Base-by-base conservation (phyloP, 345 rosid species). In the Brassica carinata region DNA sequence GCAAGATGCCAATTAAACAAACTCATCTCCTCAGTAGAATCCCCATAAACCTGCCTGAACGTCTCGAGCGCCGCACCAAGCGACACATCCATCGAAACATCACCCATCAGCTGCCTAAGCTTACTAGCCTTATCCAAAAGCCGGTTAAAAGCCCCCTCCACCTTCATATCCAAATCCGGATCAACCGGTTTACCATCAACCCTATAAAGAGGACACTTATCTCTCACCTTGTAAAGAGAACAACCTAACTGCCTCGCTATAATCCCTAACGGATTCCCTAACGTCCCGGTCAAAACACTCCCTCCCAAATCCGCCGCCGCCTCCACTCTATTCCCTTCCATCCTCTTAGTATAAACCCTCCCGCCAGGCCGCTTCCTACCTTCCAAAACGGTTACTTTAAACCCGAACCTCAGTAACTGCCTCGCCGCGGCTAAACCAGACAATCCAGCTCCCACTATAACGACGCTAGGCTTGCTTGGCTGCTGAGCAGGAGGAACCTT, bases 331-430 rank as follows among this genome's bases (percentile, higher is more conserved):
- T 89, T 96, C 10, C 94, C 94, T 79, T 93, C 99, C 99, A 96
- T 90, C 85, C 89, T 96, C 81, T 89, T 96, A 0, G 98, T 93
- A 78, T 96, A 96, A 83, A 96, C 99, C 69, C 98, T 84, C 26
- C 99, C 99, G 10, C 99, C 98, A 0, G 98, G 90, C n/a, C 99
- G 88, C 76, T 96, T 96, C 87, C 99, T 96, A n/a, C 97, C 99
- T 67, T 96, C 99, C 80, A 96, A 84, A 64, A 96, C 94, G 0
- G 91, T 91, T 62, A 96, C 98, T 83, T 87, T 90, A 82, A 88
- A 96, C 19, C 99, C 99, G 70, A 89, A 89, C 84, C 96, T 87
- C 89, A 93, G 76, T 83, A 96, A 81, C 75, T 93, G 99, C 79
- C 94, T 85, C 0, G 99, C 98, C 0, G 99, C 97, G 64, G 93